Conservation (phyloP, 768 basidiomycete species). For the Kwoniella heveanensis region DNA sequence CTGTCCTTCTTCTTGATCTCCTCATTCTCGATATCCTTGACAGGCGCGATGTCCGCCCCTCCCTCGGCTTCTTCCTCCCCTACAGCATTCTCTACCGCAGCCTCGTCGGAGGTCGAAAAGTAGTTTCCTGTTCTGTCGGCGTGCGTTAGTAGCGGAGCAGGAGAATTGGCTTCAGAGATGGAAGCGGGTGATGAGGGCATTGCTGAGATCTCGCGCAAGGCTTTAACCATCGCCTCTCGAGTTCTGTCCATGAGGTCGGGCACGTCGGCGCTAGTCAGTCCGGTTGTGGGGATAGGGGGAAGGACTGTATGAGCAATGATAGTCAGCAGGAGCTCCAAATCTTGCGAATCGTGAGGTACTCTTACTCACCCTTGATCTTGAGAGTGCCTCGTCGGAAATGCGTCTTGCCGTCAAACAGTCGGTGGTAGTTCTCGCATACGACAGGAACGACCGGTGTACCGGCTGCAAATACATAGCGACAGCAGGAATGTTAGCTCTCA, state of each 20-base stretch:
- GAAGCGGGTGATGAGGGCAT: slow-evolving; percentile 5
- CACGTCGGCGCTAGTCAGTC: slow-evolving; percentile 71
- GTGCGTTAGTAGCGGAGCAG: slow-evolving; percentile 26
- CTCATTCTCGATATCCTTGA: neutral
- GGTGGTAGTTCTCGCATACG: slow-evolving; percentile 89
- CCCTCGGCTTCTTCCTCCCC: slow-evolving; percentile 22
- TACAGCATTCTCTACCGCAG: slow-evolving; percentile 25
- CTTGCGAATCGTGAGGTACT: no score
- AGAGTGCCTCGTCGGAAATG: slow-evolving; percentile 72
- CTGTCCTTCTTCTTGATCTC: slow-evolving; percentile 3
- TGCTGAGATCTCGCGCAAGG: slow-evolving; percentile 74
- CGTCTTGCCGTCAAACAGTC: slow-evolving; percentile 73
- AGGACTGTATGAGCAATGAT: slow-evolving; percentile 64
- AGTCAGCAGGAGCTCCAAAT: slow-evolving; percentile 10
- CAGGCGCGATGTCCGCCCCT: slow-evolving; percentile 7
- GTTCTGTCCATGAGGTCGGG: slow-evolving; percentile 68
- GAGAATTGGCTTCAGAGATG: slow-evolving; percentile 9
- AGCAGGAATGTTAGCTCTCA: slow-evolving; percentile 5
- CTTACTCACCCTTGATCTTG: slow-evolving; percentile 72
- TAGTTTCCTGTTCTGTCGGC: slow-evolving; percentile 14
- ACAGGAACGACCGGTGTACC: slow-evolving; percentile 87
- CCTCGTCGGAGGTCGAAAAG: slow-evolving; percentile 15
- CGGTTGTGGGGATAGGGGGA: slow-evolving; percentile 76
- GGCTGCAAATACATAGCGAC: slow-evolving; percentile 56
- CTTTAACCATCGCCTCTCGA: slow-evolving; percentile 74